Conservation (phyloP, 345 rosid species). For the Populus pruinosa region DNA sequence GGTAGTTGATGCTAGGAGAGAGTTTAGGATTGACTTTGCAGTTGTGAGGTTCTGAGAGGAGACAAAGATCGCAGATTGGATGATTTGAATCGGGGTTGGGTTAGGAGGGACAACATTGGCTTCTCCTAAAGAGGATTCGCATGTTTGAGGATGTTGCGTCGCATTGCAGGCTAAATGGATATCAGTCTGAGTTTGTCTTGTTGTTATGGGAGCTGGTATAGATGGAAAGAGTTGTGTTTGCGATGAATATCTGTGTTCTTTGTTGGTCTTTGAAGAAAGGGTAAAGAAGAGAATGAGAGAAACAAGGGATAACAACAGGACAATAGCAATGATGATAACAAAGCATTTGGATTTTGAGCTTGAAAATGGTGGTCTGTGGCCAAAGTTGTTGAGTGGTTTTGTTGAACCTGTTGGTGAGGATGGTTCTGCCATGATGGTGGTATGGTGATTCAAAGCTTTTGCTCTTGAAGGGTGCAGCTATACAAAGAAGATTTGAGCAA, state of each 20-base stretch:
- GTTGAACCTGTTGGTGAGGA: constrained; percentile 2
- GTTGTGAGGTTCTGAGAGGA: constrained; percentile 50
- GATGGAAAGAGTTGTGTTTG: not conserved
- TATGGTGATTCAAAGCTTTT: not conserved
- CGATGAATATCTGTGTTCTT: not conserved
- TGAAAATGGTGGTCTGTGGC: not conserved
- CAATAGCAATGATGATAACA: constrained; percentile 6
- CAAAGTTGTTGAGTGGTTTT: not conserved
- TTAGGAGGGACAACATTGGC: constrained; percentile 25
- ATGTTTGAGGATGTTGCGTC: constrained; percentile 41
- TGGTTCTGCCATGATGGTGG: constrained; percentile 1
- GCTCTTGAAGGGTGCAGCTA: not conserved
- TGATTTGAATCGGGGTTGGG: constrained; percentile 52
- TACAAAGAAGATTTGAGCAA: not conserved
- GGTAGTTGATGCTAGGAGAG: constrained; percentile 46
- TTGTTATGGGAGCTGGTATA: not conserved
- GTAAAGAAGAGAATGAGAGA: constrained; percentile 11
- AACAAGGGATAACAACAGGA: constrained; percentile 3
- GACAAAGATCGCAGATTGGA: constrained; percentile 55
- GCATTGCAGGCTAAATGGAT: constrained; percentile 57
- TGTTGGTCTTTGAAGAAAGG: constrained; percentile 4
- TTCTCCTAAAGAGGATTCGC: constrained; percentile 39
- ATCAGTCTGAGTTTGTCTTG: not conserved
- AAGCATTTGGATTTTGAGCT: constrained; percentile 5
- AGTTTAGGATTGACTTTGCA: constrained; percentile 43